These are phyloP conservation scores for Glycine tomentella DNA, from an alignment of 306 rosid species.

Conservation along the genomic window DNA sequence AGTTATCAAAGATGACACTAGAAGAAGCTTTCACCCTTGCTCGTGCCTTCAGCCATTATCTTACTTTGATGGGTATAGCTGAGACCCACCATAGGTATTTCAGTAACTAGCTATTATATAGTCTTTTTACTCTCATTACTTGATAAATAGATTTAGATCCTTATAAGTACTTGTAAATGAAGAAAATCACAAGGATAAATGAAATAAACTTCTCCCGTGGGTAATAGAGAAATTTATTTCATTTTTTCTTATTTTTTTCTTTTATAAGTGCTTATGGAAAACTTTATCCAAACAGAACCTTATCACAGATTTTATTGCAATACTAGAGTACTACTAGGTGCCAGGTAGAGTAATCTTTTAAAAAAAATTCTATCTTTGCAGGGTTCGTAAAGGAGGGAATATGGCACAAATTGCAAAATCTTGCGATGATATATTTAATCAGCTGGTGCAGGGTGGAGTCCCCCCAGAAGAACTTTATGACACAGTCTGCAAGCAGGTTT, in stretches of 20 bases:
- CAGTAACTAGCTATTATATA: neutral
- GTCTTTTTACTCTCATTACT: slow-evolving; percentile 3
- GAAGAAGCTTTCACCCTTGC: slow-evolving; percentile 86
- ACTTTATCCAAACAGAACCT: too few relatives aligned
- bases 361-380: slow-evolving; percentile 45
- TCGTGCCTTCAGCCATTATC: slow-evolving; percentile 93
- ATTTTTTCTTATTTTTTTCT: too few relatives aligned
- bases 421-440: slow-evolving; percentile 82
- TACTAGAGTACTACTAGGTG: neutral
- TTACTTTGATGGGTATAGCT: slow-evolving; percentile 90
- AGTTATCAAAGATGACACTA: slow-evolving; percentile 82
- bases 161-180: too few relatives aligned
- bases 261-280: too few relatives aligned
- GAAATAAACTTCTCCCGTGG: too few relatives aligned
- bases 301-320: neutral
- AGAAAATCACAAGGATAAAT: too few relatives aligned
- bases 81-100: slow-evolving; percentile 89
- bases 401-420: slow-evolving; percentile 70
- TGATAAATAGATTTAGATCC: neutral
- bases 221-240: too few relatives aligned
- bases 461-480: slow-evolving; percentile 76
- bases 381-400: slow-evolving; percentile 83
- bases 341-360: slow-evolving; percentile 8
- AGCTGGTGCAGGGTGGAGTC: slow-evolving; percentile 83
- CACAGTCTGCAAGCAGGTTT: slow-evolving; percentile 92